Base-by-base conservation (phyloP, 2,329 filamentous ascomycete genomes). In the Coniochaeta sp. region DNA sequence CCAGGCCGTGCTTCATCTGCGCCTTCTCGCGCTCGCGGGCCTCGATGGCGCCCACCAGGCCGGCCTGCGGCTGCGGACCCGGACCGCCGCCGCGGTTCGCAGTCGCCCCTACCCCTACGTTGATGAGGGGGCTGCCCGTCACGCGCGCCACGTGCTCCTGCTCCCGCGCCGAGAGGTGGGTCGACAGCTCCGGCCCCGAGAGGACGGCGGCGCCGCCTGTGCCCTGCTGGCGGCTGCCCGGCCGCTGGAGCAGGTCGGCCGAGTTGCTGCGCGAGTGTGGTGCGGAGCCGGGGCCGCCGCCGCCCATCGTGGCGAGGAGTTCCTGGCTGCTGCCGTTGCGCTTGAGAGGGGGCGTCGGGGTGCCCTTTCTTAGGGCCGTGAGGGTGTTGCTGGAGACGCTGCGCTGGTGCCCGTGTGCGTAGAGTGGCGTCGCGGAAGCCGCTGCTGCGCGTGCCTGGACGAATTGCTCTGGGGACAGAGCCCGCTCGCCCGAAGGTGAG, bases 141-240 rank as follows among this genome's bases (percentile, higher is more conserved):
- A 91, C 80, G 40, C 89, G 85, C 11, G 92, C 90, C n/a, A 96
- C 83, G 66, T 96, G 89, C 73, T 96, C 91, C 71, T 96, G 92
- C 72, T 96, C 92, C 17, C 89, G 85, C 19, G 92, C 92, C 22
- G 90, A 92, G n/a, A 96, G 79, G 61, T 88, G 83, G 0, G 82
- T 79, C 26, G 68, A 78, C 54, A 68, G 58, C 28, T 76, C 73
- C 3, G 73, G 72, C 6, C 57, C 77, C 75, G 33, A 88, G 72
- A 60, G 82, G 70, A 4, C 73, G 71, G 44, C 76, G 70, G 3
- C 73, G 71, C 43, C 76, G n/a, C 57, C 79, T 11, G 86, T 79
- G 12, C 84, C 83, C 52, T 85, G n/a, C n/a, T n/a, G n/a, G n/a
- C n/a, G 82, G 14, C 88, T 90, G 58, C 76, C 76, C 1, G 86